Base-by-base conservation (phyloP, 1,284 basidiomycete genomes). In the Trichosporon sp. region DNA sequence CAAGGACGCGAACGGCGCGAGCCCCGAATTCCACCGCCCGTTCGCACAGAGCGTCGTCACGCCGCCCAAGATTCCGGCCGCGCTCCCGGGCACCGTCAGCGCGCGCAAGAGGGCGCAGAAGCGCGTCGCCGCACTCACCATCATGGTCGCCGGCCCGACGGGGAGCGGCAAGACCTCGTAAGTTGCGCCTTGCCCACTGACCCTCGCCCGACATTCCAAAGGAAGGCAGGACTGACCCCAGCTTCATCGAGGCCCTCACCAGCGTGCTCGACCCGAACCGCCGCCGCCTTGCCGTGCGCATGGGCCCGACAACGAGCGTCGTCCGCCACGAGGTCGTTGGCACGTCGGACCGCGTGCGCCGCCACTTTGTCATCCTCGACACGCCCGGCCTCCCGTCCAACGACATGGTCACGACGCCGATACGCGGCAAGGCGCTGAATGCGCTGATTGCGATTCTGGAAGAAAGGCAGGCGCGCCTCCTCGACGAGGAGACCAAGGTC, bases 81-180 rank as follows among this genome's bases (percentile, higher is more conserved):
- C 62, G 35, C 35, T 58, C 51, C 66, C 62, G 60, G 65, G 56
- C 3, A 60, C 56, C 2, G 56, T 60, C 12, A 18, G 62, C 18
- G 65, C 63, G 60, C 15, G 64, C 27, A 23, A 68, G 53, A 75
- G 70, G 27, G 56, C 56, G 29, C 56, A 60, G 56, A 60, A 60
- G 12, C 73, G 70, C 23, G 64, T 66, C 53, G 74, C 73, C 1
- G 73, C 69, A 64, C 68, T 82, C 21, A 81, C 80, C 32, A 70
- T 81, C 3, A 73, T 79, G 23, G 75, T 82, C 4, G 80, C 75
- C 5, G 80, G 80, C 13, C 75, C 78, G 3, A 77, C 73, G 47
- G 74, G 74, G 3, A 70, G 74, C 0, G 80, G 80, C 15, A 82
- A 82, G 72, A 80, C 78, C 0, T 78, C 78, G 80, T 80, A 53